A percentile compares a stretch with the other conserved stretches of the same genome.
These are phyloP conservation scores for Rubus idaeus DNA, from an alignment of 306 rosid genomes.

Conservation along the genomic window DNA sequence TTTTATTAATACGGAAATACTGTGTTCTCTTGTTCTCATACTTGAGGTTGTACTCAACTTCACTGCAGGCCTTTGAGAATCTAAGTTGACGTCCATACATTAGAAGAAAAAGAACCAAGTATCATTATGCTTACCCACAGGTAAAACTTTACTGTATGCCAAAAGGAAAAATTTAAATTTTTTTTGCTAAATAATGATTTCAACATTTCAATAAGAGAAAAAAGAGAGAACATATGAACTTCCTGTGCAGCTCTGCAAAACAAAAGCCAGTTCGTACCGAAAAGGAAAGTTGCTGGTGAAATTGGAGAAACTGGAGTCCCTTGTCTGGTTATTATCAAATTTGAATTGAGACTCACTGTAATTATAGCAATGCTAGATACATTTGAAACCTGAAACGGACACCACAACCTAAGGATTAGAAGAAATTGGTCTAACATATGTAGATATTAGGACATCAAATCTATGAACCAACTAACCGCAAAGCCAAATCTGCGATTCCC, in stretches of 20 bases:
- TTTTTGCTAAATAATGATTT: background rate
- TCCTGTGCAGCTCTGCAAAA: background rate
- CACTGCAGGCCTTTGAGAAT: constrained; percentile 70
- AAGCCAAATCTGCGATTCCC: constrained; percentile 79
- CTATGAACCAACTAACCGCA: constrained; percentile 51
- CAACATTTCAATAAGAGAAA: background rate
- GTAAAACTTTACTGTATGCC: background rate
- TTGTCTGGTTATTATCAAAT: constrained; percentile 64
- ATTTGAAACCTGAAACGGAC: constrained; percentile 56
- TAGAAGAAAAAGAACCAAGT: background rate
- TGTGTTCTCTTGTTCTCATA: constrained; percentile 63
- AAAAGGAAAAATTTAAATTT: background rate
- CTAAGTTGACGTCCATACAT: constrained; percentile 39
- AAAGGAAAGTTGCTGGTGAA: constrained; percentile 73
- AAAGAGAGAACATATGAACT: no score
- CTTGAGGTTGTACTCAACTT: constrained; percentile 72
- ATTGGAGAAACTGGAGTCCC: constrained; percentile 73
- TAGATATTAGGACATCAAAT: constrained; percentile 10
- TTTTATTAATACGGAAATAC: constrained; percentile 46
- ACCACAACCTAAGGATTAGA: constrained; percentile 22
- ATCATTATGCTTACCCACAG: background rate
- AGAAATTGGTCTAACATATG: constrained; percentile 21
- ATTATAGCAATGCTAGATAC: constrained; percentile 54
- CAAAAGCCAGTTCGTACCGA: constrained; percentile 46
- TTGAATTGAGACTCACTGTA: constrained; percentile 56